A percentile compares a stretch with the other conserved stretches of the same genome.
phyloP scores from a whole-genome alignment of 228 moss, liverwort and hornwort species.

The Sphagnum fallax region DNA sequence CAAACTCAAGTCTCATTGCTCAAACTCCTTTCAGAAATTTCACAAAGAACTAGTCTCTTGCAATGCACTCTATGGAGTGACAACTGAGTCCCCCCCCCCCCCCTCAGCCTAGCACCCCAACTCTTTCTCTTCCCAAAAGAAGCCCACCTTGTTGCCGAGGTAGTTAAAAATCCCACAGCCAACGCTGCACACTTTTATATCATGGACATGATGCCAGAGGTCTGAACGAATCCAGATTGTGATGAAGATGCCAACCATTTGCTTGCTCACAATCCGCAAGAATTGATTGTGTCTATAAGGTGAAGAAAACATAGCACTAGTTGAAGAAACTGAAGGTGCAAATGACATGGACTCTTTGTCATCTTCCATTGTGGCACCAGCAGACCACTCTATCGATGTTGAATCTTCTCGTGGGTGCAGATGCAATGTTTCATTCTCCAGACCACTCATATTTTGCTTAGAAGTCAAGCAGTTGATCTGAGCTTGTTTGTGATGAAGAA shows the following conservation, averaged over 20 bases:
- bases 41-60: too few species aligned
- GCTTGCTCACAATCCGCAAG: slow-evolving; percentile 83
- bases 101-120: too few species aligned
- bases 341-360: not conserved
- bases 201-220: slow-evolving; percentile 70
- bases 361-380: slow-evolving; percentile 22
- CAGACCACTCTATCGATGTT: slow-evolving; percentile 37
- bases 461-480: not conserved
- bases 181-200: slow-evolving; percentile 82
- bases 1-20: too few species aligned
- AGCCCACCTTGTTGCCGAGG: slow-evolving; percentile 75
- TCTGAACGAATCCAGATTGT: slow-evolving; percentile 82
- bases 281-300: slow-evolving; percentile 14
- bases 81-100: too few species aligned
- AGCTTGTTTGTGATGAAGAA: not conserved
- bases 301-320: not conserved
- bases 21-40: too few species aligned
- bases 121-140: too few species aligned
- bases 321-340: not conserved
- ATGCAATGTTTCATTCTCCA: too few species aligned
- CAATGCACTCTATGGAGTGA: too few species aligned
- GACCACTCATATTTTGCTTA: too few species aligned
- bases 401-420: not conserved
- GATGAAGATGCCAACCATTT: slow-evolving; percentile 92
- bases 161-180: slow-evolving; percentile 89